These are phyloP conservation scores for Sugiyamaella pinicola DNA, from an alignment of 1,139 yeast genomes.

Conservation along the genomic window DNA sequence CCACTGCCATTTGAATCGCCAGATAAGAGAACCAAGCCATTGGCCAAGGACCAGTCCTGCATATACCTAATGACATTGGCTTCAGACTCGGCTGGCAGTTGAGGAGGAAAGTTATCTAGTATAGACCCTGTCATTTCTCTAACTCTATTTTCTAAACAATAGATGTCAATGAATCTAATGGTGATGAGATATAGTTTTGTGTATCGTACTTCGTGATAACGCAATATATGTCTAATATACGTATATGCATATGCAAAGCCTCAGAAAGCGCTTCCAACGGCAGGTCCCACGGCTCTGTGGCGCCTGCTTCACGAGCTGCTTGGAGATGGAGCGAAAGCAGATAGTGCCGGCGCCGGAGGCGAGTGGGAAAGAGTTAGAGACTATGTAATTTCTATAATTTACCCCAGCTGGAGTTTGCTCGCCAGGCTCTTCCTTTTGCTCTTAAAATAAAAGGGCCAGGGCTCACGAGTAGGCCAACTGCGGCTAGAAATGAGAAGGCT, in stretches of 20 bases:
- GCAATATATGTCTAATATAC: neutral
- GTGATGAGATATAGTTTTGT: neutral
- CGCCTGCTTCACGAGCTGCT: neutral
- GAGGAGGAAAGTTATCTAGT: constrained; percentile 26
- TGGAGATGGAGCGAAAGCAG: no score
- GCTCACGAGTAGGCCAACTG: constrained; percentile 18
- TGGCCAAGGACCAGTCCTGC: constrained; percentile 74
- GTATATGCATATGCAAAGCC: neutral
- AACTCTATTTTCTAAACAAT: neutral
- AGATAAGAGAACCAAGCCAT: constrained; percentile 81
- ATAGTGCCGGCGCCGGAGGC: no score
- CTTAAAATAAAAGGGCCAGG: constrained; percentile 25
- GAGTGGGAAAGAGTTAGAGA: no score
- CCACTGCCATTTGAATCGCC: constrained; percentile 50
- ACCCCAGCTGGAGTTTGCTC: constrained; percentile 16
- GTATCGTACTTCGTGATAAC: neutral
- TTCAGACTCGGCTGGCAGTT: constrained; percentile 26
- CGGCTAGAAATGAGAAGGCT: constrained; percentile 23
- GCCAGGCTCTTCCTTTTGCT: constrained; percentile 21
- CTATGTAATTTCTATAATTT: constrained; percentile 1
- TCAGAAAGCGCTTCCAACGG: no score
- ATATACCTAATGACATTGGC: constrained; percentile 38
- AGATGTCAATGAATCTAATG: neutral
- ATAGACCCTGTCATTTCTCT: neutral
- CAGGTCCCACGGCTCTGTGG: neutral